Evolutionary conservation across 345 rosid species (phyloP).

Genomic region (Syzygium jambos): DNA sequence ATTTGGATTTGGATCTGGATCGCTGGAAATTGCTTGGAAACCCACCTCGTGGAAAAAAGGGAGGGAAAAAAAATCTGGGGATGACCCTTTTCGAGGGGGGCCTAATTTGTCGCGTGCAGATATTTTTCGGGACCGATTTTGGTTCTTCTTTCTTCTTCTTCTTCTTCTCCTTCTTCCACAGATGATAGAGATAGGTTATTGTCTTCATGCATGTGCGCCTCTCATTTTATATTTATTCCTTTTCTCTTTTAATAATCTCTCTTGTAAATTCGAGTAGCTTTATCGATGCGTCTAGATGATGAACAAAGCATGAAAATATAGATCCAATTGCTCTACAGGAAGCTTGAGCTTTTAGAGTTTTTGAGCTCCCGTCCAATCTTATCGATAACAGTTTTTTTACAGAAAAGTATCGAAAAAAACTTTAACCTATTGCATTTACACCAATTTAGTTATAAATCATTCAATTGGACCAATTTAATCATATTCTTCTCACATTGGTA

Average conservation of each 20-base stretch:
- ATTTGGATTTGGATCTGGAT: neutral
- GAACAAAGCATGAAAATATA: neutral
- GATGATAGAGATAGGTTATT: neutral
- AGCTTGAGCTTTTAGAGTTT: neutral
- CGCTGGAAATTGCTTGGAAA: neutral
- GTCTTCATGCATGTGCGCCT: neutral
- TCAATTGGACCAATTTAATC: no score
- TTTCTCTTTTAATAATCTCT: neutral
- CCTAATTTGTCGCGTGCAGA: neutral
- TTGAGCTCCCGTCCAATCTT: neutral
- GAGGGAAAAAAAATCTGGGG: neutral
- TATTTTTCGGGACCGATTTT: neutral
- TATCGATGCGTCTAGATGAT: neutral
- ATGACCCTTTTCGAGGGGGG: neutral
- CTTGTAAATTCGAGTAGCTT: neutral
- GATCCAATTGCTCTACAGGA: neutral
- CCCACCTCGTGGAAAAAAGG: neutral
- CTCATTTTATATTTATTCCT: neutral
- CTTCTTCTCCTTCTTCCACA: neutral
- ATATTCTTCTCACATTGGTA: no score
- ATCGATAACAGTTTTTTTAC: no score
- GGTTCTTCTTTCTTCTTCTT: neutral
- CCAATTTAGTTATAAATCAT: no score
- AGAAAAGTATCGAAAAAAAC: no score
- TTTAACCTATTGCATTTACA: no score